Evolutionary conservation across 129 eudicot genomes (phyloP), one percentile per base, ranked within the genome.

Genomic region (Lactuca saligna): DNA sequence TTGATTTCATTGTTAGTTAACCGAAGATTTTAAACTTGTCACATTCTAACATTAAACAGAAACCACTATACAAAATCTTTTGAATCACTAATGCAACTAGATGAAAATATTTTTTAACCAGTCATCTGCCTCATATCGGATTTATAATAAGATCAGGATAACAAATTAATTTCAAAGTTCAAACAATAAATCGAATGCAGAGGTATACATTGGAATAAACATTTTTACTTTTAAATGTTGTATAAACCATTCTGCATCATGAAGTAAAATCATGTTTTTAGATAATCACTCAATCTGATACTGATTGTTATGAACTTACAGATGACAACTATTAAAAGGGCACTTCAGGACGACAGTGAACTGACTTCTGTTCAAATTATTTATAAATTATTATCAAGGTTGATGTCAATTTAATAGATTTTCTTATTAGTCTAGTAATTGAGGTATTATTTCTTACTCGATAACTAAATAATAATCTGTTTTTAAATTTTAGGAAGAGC

Each of bases 341-440:
- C 11, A 54, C 55, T 44, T 7, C 35, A 37, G 57, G 31, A 29
- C 29, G 54, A 68, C 32, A 79, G 66, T 5, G 71, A 64, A 25
- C 74, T 72, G 17, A 73, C 82, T 11, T 73, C 15, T 42, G 80
- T 80, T 61, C 82, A 77, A 59, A 17, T 83, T 39, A 53, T 53
- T 32, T 76, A 50, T 14, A 70, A 63, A 5, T 48, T 39, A 7
- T 64, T 76, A 56, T 49, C 85, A 73, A 83, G 82, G 82, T 83
- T 66, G 51, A 15, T 49, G 57, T 9, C 41, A n/a, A 10, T 12
- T 4, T 64, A 7, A 60, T 46, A 49, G 25, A 51, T 41, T 3
- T 39, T 70, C 15, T 15, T 63, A 51, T 25, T 46, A 6, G 37
- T 25, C 12, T 57, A 15, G 44, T 41, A 55, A 17, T 34, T 32